Evolutionary conservation across 768 basidiomycete species (phyloP), one percentile per base, ranked within the genome.

Genomic region (Tulasnella sp.): DNA sequence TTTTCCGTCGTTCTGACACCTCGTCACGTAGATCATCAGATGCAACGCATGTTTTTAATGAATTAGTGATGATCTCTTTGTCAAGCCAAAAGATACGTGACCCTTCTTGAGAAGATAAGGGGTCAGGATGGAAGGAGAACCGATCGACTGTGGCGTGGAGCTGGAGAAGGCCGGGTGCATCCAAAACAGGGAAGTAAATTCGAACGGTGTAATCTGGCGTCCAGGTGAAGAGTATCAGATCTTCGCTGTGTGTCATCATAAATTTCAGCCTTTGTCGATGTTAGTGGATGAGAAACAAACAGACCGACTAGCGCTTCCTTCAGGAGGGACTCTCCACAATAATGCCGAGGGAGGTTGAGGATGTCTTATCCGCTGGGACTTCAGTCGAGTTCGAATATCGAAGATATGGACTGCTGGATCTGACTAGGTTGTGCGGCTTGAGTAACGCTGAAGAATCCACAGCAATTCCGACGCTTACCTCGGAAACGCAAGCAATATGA

Each of bases 131-230:
- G 31, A 82, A 76, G n/a, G 78, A 76, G 57, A 72, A 78, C 6
- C 78, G 63, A 61, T 91, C 86, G 41, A 92, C 62, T 2, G 83
- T 73, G 5, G 81, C 76, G 60, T 90, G 88, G 4, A 95, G 73
- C 63, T 93, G 91, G 34, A 95, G 71, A 61, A 78, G 75, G 56
- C 79, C 77, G 10, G 89, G 88, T 13, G 80, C 77, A 63, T 95
- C 91, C 39, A 95, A 67, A 10, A 95, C 86, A 4, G 91, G 87
- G 29, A 85, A 68, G 64, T 87, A 92, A 59, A 95, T 78, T 20
- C 91, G 79, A 31, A 93, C 63, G 4, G 81, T 82, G 0, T 84
- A 76, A 59, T 91, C 85, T 22, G 78, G 75, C 12, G 91, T 88
- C 54, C 86, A 74, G 31, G 88, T 90, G 62, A 85, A 91, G 3